These are phyloP conservation scores for Candida odintsovae DNA, from an alignment of 805 yeast species.

Conservation along the genomic window DNA sequence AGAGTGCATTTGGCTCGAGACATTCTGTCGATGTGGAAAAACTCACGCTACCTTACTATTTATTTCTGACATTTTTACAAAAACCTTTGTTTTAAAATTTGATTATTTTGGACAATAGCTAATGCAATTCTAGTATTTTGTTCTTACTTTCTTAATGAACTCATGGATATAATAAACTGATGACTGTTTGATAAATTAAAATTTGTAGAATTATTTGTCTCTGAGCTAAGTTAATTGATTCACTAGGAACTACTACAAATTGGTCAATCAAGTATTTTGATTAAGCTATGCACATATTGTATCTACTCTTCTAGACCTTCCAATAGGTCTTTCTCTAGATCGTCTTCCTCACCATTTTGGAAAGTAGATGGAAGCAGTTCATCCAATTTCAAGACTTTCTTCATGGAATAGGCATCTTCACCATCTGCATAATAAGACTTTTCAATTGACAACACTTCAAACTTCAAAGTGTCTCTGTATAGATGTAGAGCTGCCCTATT, in stretches of 20 bases:
- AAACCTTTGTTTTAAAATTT: background rate
- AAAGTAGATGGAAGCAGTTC: conserved; percentile 55
- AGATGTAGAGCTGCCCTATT: conserved; percentile 92
- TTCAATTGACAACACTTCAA: conserved; percentile 78
- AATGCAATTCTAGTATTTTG: conserved; percentile 4
- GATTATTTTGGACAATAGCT: conserved; percentile 3
- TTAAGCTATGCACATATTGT: background rate
- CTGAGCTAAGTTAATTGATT: no score
- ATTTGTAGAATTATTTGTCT: no score
- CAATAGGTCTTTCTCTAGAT: conserved; percentile 43
- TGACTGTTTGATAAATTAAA: background rate
- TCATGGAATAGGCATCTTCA: conserved; percentile 97
- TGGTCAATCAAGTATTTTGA: background rate
- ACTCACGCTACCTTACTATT: conserved; percentile 90
- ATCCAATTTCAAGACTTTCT: conserved; percentile 54
- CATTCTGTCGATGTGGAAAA: conserved; percentile 93
- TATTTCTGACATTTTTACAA: conserved; percentile 44
- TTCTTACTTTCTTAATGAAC: background rate
- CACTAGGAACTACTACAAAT: no score
- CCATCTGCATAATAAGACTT: conserved; percentile 93
- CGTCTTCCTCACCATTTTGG: conserved; percentile 49
- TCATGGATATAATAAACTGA: background rate
- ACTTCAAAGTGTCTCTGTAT: conserved; percentile 77
- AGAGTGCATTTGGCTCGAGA: conserved; percentile 99
- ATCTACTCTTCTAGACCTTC: conserved; percentile 25